Base-by-base conservation (phyloP, 148 eudicot genomes). In the Spergularia marina region DNA sequence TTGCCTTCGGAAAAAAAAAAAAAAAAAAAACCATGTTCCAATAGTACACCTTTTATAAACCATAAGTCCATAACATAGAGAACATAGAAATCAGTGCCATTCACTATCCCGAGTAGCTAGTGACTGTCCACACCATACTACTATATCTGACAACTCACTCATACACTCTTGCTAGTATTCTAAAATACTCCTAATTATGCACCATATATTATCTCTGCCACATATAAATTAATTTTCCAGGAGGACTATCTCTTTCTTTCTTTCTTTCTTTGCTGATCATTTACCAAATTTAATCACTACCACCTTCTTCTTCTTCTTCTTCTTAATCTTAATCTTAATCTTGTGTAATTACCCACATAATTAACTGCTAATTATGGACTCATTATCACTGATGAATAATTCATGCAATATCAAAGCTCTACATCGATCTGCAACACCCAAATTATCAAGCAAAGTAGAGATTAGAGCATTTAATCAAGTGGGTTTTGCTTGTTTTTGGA, bases 401-500 rank as follows among this genome's bases (percentile, higher is more conserved):
- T 67, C 77, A 21, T 67, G 74, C 12, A 70, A 25, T 11, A 44
- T 83, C 5, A 67, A 30, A 51, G 21, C 15, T 53, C 6, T 63
- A 2, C 10, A 52, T 65, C 72, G 77, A 73, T 79, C 77, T 15
- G 47, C 61, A 18, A 47, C 67, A 7, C 63, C 39, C 3, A 66
- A 68, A 68, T 66, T 69, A 12, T 13, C 17, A 41, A 72, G 10
- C 18, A 72, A 53, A 15, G 15, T 21, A 16, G 67, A 68, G 11
- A 14, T 62, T 44, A 63, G 64, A 58, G 57, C 51, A 36, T 69
- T 73, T 70, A 80, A 74, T 25, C 86, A 82, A 74, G 74, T 86
- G 78, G 85, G 87, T 2, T 77, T 81, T 70, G 71, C 76, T 75
- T 72, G 60, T 12, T 82, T 80, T 53, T 58, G 58, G 76, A 74